These are phyloP conservation scores for Venturia carpophila DNA, from an alignment of 2,329 filamentous ascomycete species.

Conservation along the genomic window DNA sequence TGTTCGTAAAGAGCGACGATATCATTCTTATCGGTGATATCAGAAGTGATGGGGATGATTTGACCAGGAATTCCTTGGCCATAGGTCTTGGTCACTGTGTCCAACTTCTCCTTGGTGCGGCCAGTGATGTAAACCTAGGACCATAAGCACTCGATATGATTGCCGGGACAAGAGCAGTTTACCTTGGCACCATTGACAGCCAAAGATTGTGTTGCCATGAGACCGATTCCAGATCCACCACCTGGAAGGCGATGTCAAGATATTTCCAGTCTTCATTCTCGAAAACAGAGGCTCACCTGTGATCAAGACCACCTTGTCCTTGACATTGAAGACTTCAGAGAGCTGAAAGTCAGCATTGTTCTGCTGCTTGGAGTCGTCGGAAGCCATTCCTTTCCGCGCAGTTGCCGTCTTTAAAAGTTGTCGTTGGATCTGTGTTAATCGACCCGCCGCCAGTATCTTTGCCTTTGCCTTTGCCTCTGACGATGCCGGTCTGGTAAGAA, in stretches of 20 bases:
- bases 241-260: constrained; percentile 29
- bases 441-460: neutral
- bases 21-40: constrained; percentile 37
- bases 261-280: neutral
- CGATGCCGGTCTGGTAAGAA: neutral
- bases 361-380: neutral
- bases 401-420: neutral
- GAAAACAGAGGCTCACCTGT: constrained; percentile 8
- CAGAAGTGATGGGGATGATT: constrained; percentile 40
- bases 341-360: constrained; percentile 12
- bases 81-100: constrained; percentile 38
- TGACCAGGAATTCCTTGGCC: constrained; percentile 38
- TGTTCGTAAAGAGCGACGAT: constrained; percentile 35
- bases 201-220: constrained; percentile 41
- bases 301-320: constrained; percentile 28
- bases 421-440: neutral
- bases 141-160: neutral
- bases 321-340: constrained; percentile 30
- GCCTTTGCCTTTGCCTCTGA: neutral
- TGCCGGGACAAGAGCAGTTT: neutral
- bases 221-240: constrained; percentile 40
- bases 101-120: constrained; percentile 41
- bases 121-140: constrained; percentile 39
- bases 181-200: constrained; percentile 40
- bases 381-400: constrained; percentile 3